Evolutionary conservation across 2,329 filamentous ascomycete species (phyloP).

Genomic region (Aureobasidium mangrovei): DNA sequence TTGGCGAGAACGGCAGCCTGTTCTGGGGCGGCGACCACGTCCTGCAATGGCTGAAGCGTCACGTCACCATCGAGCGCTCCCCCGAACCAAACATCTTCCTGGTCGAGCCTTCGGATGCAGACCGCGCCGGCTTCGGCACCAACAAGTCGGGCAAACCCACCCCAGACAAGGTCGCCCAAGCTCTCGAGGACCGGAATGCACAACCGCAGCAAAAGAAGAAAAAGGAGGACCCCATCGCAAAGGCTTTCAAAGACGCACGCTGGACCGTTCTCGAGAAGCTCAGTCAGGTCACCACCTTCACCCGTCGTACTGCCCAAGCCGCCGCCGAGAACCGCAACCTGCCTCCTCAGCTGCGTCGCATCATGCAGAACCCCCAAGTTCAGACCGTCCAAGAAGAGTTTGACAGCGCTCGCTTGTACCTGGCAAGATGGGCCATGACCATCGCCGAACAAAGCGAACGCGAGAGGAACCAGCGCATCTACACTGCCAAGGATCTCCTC

Average conservation of each 20-base stretch:
- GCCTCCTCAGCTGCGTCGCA: conserved; percentile 74
- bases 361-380: conserved; percentile 87
- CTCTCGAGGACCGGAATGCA: conserved; percentile 29
- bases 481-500: conserved; percentile 85
- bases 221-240: conserved; percentile 76
- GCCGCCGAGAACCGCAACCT: conserved; percentile 84
- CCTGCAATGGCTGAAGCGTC: conserved; percentile 77
- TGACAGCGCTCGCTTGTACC: conserved; percentile 87
- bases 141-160: conserved; percentile 40
- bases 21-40: conserved; percentile 99
- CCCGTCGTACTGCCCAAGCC: conserved; percentile 81
- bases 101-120: conserved; percentile 77
- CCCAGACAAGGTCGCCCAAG: conserved; percentile 36
- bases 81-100: conserved; percentile 85
- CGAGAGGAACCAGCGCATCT: conserved; percentile 77
- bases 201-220: conserved; percentile 26
- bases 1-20: conserved; percentile 73
- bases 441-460: conserved; percentile 94
- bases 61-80: conserved; percentile 74
- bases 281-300: conserved; percentile 95
- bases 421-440: conserved; percentile 96
- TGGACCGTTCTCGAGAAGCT: conserved; percentile 97
- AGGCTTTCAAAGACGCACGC: conserved; percentile 85
- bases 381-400: conserved; percentile 95
- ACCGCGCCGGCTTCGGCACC: conserved; percentile 69